These are phyloP conservation scores for Chimonanthus praecox DNA, from an alignment of 164 flowering plant genomes.

Conservation along the genomic window DNA sequence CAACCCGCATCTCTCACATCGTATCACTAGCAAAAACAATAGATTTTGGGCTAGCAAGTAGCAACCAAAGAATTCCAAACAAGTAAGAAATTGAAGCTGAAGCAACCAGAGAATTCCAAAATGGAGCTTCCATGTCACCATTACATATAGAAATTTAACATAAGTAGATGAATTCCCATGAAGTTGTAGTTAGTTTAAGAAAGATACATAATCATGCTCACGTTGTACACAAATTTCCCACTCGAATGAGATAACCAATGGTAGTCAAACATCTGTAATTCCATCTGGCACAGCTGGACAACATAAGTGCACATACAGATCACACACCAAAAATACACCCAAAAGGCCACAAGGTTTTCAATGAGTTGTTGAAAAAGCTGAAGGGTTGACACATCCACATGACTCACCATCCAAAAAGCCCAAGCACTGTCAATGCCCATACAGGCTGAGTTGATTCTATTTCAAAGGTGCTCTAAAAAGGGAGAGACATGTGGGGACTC, in stretches of 20 bases:
- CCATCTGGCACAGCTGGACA: neutral
- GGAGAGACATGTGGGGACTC: conserved; percentile 2
- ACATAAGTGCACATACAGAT: neutral
- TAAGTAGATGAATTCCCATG: neutral
- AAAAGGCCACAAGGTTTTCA: neutral
- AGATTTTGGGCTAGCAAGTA: neutral
- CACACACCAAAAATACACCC: neutral
- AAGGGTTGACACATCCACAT: conserved; percentile 1
- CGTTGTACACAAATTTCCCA: neutral
- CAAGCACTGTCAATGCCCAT: neutral
- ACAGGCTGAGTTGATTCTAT: neutral
- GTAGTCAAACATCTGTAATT: neutral
- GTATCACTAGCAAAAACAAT: neutral
- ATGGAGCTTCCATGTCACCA: neutral
- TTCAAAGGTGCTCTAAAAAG: neutral
- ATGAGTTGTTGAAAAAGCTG: neutral
- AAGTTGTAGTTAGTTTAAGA: neutral
- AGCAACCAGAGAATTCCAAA: neutral
- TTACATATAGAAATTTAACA: neutral
- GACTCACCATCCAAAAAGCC: neutral
- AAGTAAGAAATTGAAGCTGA: no score
- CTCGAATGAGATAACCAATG: neutral
- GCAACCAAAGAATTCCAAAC: neutral
- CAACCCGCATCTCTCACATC: neutral
- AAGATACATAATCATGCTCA: conserved; percentile 1